These are phyloP conservation scores for Hyaloscypha variabilis DNA, from an alignment of 495 filamentous ascomycete species.

Conservation along the genomic window DNA sequence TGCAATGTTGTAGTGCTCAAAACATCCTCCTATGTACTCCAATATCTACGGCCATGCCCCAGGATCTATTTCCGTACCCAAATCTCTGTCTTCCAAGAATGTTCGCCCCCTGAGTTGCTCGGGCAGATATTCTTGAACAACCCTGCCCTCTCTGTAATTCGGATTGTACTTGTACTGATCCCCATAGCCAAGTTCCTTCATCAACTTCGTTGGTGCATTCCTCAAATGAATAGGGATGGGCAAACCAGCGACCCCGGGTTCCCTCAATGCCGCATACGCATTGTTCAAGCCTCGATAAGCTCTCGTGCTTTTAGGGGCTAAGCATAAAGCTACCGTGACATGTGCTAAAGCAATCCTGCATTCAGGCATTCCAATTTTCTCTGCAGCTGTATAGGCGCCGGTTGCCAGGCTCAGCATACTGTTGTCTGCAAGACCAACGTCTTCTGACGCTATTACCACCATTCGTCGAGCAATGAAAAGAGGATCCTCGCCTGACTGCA, in stretches of 20 bases:
- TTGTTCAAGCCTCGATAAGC: slow-evolving; percentile 83
- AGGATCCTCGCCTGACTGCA: slow-evolving; percentile 94
- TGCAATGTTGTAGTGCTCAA: slow-evolving; percentile 13
- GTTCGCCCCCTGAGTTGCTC: slow-evolving; percentile 64
- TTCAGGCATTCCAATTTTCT: slow-evolving; percentile 93
- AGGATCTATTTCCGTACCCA: slow-evolving; percentile 78
- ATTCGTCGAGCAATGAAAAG: slow-evolving; percentile 89
- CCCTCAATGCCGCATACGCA: slow-evolving; percentile 69
- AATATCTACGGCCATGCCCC: slow-evolving; percentile 28
- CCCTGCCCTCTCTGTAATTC: slow-evolving; percentile 79
- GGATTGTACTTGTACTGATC: slow-evolving; percentile 97
- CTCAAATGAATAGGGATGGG: slow-evolving; percentile 86
- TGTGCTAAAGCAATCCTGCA: slow-evolving; percentile 92
- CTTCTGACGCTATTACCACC: slow-evolving; percentile 89
- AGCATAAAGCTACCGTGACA: slow-evolving; percentile 77
- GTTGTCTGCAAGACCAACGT: slow-evolving; percentile 91
- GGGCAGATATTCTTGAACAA: slow-evolving; percentile 89
- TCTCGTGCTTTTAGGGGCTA: slow-evolving; percentile 83
- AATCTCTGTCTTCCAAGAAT: slow-evolving; percentile 82
- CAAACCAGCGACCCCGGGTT: slow-evolving; percentile 77
- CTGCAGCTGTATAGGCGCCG: slow-evolving; percentile 79
- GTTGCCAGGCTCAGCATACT: slow-evolving; percentile 81
- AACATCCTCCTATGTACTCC: background rate
- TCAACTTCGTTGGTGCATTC: slow-evolving; percentile 87
- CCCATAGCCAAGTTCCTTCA: slow-evolving; percentile 92